phyloP scores from a whole-genome alignment of 176 grass and related monocot genomes.

The Eleusine indica region DNA sequence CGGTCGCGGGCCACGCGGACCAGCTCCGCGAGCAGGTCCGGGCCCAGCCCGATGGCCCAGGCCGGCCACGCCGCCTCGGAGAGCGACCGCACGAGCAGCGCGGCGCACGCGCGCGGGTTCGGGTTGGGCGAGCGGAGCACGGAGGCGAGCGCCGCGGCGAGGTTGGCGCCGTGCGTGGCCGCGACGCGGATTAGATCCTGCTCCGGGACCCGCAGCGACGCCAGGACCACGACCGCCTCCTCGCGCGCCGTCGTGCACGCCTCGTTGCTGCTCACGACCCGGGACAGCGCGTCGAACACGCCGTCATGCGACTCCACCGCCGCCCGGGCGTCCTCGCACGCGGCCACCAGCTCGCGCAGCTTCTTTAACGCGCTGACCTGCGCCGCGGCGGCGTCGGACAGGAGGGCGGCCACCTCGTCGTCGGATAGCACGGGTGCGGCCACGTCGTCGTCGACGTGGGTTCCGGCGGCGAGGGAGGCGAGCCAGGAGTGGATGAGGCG shows the following conservation, averaged over 20 bases:
- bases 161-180: constrained; percentile 44
- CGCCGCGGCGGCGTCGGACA: constrained; percentile 41
- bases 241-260: constrained; percentile 50
- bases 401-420: constrained; percentile 40
- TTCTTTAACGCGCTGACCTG: constrained; percentile 47
- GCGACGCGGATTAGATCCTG: constrained; percentile 47
- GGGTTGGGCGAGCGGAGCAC: constrained; percentile 60
- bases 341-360: constrained; percentile 47
- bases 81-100: constrained; percentile 59
- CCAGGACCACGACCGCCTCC: constrained; percentile 70
- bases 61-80: constrained; percentile 43
- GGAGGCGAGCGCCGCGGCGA: constrained; percentile 53
- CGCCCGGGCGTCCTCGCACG: constrained; percentile 42
- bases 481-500: constrained; percentile 88
- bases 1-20: constrained; percentile 54
- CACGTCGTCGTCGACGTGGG: constrained; percentile 36
- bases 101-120: constrained; percentile 53
- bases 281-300: constrained; percentile 47
- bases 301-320: constrained; percentile 44
- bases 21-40: constrained; percentile 66
- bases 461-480: constrained; percentile 44
- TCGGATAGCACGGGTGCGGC: constrained; percentile 6
- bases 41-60: constrained; percentile 43
- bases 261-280: constrained; percentile 26
- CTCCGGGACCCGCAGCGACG: constrained; percentile 66